Conservation (phyloP, 2,329 filamentous ascomycete species). For the Colletotrichum tropicale region DNA sequence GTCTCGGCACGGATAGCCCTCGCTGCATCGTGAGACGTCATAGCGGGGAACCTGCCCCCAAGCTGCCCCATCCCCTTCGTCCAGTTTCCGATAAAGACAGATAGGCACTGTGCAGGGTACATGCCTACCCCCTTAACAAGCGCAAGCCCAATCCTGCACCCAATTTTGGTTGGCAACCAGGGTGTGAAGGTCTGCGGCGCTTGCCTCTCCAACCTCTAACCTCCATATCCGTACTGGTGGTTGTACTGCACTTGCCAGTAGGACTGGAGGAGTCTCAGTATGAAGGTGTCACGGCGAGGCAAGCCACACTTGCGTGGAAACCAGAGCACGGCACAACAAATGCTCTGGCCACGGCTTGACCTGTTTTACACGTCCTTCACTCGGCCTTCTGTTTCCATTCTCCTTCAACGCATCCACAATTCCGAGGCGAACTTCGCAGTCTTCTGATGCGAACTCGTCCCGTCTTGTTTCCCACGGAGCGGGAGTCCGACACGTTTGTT, state of each 20-base stretch:
- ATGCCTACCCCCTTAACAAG: background rate
- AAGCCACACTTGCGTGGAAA: background rate
- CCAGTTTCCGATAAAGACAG: conserved; percentile 4
- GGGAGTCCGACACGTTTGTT: background rate
- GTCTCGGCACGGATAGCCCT: background rate
- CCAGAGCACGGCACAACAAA: background rate
- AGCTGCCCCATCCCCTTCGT: background rate
- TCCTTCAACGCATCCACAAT: background rate
- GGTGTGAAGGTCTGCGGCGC: background rate
- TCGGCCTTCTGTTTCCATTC: background rate
- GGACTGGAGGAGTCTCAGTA: background rate
- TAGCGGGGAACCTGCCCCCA: background rate
- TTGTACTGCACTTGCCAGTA: background rate
- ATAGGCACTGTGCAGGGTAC: conserved; percentile 3
- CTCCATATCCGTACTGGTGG: background rate
- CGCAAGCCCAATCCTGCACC: background rate
- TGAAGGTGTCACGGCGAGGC: background rate
- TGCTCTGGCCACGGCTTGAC: background rate
- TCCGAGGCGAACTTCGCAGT: background rate
- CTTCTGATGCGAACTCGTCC: background rate
- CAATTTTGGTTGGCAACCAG: background rate
- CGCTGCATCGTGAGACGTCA: conserved; percentile 1
- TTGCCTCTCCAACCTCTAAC: background rate
- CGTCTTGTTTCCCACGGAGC: background rate
- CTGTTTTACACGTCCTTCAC: background rate